Evolutionary conservation across 1,139 yeast genomes (phyloP).

Genomic region (Geotrichum fermentans): DNA sequence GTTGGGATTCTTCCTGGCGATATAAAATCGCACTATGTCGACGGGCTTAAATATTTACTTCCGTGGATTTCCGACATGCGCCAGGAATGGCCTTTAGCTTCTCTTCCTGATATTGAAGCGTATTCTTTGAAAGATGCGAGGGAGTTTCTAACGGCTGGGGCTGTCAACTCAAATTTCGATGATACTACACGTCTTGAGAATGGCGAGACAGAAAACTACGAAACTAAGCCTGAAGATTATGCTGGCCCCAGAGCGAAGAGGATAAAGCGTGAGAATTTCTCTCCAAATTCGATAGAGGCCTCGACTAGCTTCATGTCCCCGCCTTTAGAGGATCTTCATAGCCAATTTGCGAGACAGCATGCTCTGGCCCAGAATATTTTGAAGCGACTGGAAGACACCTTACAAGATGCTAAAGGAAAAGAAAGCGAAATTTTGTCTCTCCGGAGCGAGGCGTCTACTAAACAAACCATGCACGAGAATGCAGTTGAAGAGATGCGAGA

Average conservation of each 20-base stretch:
- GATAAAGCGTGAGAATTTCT: constrained; percentile 49
- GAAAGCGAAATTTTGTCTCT: constrained; percentile 36
- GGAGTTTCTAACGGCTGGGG: constrained; percentile 46
- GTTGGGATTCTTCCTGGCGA: constrained; percentile 85
- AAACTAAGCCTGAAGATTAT: constrained; percentile 17
- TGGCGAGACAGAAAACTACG: constrained; percentile 29
- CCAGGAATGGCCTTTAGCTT: constrained; percentile 74
- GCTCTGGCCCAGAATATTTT: constrained; percentile 49
- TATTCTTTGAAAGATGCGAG: constrained; percentile 73
- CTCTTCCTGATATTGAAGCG: constrained; percentile 56
- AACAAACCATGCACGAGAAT: constrained; percentile 40
- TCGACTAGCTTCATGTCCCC: constrained; percentile 12
- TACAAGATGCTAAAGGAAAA: constrained; percentile 23
- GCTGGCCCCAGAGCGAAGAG: constrained; percentile 60
- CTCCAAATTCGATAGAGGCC: constrained; percentile 20
- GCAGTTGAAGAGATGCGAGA: constrained; percentile 42
- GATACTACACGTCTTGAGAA: constrained; percentile 33
- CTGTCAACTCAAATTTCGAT: neutral
- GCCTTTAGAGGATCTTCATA: constrained; percentile 40
- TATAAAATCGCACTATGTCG: constrained; percentile 67
- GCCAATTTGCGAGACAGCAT: constrained; percentile 53
- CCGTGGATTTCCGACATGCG: constrained; percentile 49
- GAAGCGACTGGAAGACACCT: constrained; percentile 34
- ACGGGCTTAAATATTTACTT: constrained; percentile 56
- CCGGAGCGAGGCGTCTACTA: constrained; percentile 32